Base-by-base conservation (phyloP, 106 monocot species). In the Vanilla planifolia region DNA sequence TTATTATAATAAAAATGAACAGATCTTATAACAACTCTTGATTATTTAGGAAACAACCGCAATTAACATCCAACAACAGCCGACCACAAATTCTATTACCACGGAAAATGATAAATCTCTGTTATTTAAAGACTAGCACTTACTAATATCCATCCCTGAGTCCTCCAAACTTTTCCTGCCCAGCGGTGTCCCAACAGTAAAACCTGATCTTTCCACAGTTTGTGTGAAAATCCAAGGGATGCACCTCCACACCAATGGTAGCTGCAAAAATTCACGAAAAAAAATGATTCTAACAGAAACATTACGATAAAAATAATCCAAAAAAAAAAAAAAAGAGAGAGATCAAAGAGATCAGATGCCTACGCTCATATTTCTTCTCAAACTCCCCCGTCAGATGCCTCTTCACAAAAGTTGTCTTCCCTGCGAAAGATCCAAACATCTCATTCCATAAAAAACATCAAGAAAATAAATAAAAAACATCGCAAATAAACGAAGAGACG, bases 101-200 rank as follows among this genome's bases (percentile, higher is more conserved):
- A n/a, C n/a, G n/a, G n/a, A n/a, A n/a, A n/a, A n/a, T n/a, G n/a
- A n/a, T n/a, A n/a, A n/a, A n/a, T n/a, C n/a, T n/a, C n/a, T n/a
- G n/a, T n/a, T n/a, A 46, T 46, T 30, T 16, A 53, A 53, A n/a
- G 3, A 53, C 53, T 3, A 41, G 8, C 14, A 52, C 85, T 85
- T 24, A 85, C 85, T 85, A 85, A 26, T 85, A 80, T 58, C 85
- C 85, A 64, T 85, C 85, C 27, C 85, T 70, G 35, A 85, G 80
- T 1, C 80, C 85, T 53, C 85, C 85, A 63, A 85, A 85, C 34
- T 85, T 85, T 67, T 85, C 85, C 62, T 85, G 85, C 7, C 85
- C 85, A 4, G 85, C 80, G 2, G 80, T 85, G 40, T 85, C 85
- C 85, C 85, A 85, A 67, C 85, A 85, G 40, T 80, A 80, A 44